These are phyloP conservation scores for Trichoderma cornu-damae DNA, from an alignment of 2,329 filamentous ascomycete genomes.

Conservation along the genomic window DNA sequence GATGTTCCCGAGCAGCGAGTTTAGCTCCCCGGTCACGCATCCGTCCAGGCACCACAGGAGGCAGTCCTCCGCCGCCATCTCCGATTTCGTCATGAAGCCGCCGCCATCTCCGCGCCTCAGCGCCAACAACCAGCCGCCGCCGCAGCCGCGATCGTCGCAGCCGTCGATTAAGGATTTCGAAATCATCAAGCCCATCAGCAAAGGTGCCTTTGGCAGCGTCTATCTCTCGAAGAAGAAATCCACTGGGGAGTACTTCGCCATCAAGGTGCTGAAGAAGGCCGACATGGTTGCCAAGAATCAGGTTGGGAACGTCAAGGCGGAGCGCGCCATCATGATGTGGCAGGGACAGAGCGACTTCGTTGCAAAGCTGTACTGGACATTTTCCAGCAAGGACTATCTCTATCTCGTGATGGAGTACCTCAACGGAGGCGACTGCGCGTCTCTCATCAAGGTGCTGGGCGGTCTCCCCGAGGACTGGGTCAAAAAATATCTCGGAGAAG, in stretches of 20 bases:
- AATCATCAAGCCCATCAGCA: slow-evolving; percentile 99
- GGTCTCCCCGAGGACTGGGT: slow-evolving; percentile 95
- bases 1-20: slow-evolving; percentile 75
- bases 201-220: slow-evolving; percentile 95
- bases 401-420: slow-evolving; percentile 99
- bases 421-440: slow-evolving; percentile 95
- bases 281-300: slow-evolving; percentile 99
- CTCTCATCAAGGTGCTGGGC: slow-evolving; percentile 88
- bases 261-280: slow-evolving; percentile 98
- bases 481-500: slow-evolving; percentile 94
- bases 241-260: slow-evolving; percentile 96
- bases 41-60: slow-evolving; percentile 67
- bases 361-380: slow-evolving; percentile 98
- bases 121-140: slow-evolving; percentile 64
- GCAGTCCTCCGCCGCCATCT: slow-evolving; percentile 86
- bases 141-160: slow-evolving; percentile 80
- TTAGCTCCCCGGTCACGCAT: slow-evolving; percentile 65
- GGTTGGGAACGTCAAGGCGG: slow-evolving; percentile 97
- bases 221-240: slow-evolving; percentile 98
- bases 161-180: slow-evolving; percentile 99
- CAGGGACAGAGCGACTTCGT: slow-evolving; percentile 99
- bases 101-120: slow-evolving; percentile 78
- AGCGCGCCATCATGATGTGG: slow-evolving; percentile 99
- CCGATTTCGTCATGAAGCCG: slow-evolving; percentile 58
- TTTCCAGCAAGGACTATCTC: slow-evolving; percentile 97